Base-by-base conservation (phyloP, 176 grass and related monocot species). In the Chrysopogon serrulatus region DNA sequence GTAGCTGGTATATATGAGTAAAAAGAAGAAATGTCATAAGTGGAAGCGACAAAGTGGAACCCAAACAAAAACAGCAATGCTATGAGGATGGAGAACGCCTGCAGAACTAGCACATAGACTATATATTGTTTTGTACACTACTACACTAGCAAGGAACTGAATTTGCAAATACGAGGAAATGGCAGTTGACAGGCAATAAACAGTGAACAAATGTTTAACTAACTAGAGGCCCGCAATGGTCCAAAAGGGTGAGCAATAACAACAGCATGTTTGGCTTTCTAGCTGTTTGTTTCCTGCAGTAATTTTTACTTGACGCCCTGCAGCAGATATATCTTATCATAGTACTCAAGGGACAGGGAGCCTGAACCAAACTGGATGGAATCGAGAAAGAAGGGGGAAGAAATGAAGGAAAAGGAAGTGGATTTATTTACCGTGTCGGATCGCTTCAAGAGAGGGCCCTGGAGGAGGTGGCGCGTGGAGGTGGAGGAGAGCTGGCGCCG, bases 361-460 rank as follows among this genome's bases (percentile, higher is more conserved):
- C 10, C 30, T 75, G 72, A 36, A 75, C 19, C 30, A 17, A 51
- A 14, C 28, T 34, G 53, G 39, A 40, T n/a, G n/a, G 45, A 36
- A 83, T 66, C 10, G n/a, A 76, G 57, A 53, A 48, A 35, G 23
- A 14, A 10, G 76, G 11, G 56, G 17, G 36, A 39, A 39, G n/a
- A 78, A 86, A 86, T 79, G 67, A 12, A 40, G 16, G n/a, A 42
- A 6, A 9, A 14, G 24, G 48, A 1, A 7, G 79, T 8, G 13
- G 30, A 63, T 68, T 76, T 76, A 92, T 68, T 76, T 76, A 92
- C 94, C 28, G 89, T 93, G 78, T 97, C 94, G 40, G 92, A 94
- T 82, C 88, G 84, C 86, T 92, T 97, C 71, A 98, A 37, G 74
- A 95, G 91, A n/a, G 96, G 96, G 24, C 96, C 96, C 77, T 98